Evolutionary conservation across 129 eudicot species (phyloP).

Genomic region (Lactuca sativa): DNA sequence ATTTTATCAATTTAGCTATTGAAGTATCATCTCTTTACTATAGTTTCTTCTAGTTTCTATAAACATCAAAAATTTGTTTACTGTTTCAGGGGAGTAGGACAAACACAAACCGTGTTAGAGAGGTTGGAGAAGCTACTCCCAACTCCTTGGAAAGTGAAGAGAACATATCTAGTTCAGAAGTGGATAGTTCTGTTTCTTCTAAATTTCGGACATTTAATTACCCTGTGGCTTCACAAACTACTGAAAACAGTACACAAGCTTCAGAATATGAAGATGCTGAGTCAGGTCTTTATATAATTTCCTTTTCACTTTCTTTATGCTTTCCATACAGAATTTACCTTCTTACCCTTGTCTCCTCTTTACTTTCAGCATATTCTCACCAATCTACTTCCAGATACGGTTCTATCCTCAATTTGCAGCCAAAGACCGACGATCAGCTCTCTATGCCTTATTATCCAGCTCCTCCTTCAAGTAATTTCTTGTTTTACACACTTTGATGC

Average conservation of each 20-base stretch:
- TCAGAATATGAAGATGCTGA: slow-evolving; percentile 89
- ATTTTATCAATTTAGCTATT: no score
- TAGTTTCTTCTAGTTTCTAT: background rate
- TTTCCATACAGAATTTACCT: background rate
- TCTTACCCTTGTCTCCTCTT: background rate
- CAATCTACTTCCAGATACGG: slow-evolving; percentile 68
- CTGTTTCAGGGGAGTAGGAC: slow-evolving; percentile 67
- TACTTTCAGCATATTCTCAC: slow-evolving; percentile 68
- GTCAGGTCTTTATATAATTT: slow-evolving; percentile 50
- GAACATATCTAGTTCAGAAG: slow-evolving; percentile 51
- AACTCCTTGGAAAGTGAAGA: slow-evolving; percentile 58
- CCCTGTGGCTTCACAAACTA: slow-evolving; percentile 65
- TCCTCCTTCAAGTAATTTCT: slow-evolving; percentile 55
- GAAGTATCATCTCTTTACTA: no score
- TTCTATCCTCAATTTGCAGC: slow-evolving; percentile 54
- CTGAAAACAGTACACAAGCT: slow-evolving; percentile 79
- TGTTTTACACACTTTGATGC: background rate
- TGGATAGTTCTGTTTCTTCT: slow-evolving; percentile 59
- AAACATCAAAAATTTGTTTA: background rate
- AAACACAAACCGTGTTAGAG: slow-evolving; percentile 60
- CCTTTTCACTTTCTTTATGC: background rate
- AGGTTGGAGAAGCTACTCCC: slow-evolving; percentile 49
- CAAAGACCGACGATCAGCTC: slow-evolving; percentile 51
- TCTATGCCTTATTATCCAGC: slow-evolving; percentile 60
- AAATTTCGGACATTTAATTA: slow-evolving; percentile 45